Conservation (phyloP, 2,329 filamentous ascomycete species). For the Claviceps paspali region DNA sequence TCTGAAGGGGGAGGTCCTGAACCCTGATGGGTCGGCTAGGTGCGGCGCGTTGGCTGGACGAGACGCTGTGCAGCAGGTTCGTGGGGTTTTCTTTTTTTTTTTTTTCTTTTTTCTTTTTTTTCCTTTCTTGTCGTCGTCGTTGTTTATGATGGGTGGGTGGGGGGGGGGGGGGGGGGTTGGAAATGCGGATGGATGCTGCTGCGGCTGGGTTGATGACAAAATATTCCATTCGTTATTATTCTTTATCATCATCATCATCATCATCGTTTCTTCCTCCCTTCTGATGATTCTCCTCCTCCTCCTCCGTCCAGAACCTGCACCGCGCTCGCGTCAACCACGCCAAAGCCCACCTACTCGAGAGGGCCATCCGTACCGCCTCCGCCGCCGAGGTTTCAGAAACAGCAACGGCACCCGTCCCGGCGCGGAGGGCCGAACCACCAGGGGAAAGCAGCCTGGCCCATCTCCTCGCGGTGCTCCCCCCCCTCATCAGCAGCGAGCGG, state of each 20-base stretch:
- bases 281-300: too few species aligned
- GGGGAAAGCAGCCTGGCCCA: slow-evolving; percentile 27
- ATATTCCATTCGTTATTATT: too few species aligned
- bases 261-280: too few species aligned
- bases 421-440: too few species aligned
- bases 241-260: too few species aligned
- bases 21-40: slow-evolving; percentile 42
- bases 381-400: slow-evolving; percentile 11
- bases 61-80: slow-evolving; percentile 32
- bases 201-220: too few species aligned
- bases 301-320: slow-evolving; percentile 28
- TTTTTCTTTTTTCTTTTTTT: not conserved
- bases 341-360: slow-evolving; percentile 33
- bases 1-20: slow-evolving; percentile 37
- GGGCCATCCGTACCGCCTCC: slow-evolving; percentile 32
- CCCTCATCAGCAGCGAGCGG: slow-evolving; percentile 26
- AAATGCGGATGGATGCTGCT: too few species aligned
- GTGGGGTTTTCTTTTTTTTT: slow-evolving; percentile 6
- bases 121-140: too few species aligned
- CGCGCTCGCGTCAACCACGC: slow-evolving; percentile 31
- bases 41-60: slow-evolving; percentile 39
- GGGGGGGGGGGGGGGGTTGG: too few species aligned
- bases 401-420: too few species aligned
- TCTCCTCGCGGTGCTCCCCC: slow-evolving; percentile 38
- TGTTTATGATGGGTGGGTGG: too few species aligned